Evolutionary conservation across 306 rosid genomes (phyloP), one percentile per base, ranked within the genome.

Genomic region (Quercus parvula): DNA sequence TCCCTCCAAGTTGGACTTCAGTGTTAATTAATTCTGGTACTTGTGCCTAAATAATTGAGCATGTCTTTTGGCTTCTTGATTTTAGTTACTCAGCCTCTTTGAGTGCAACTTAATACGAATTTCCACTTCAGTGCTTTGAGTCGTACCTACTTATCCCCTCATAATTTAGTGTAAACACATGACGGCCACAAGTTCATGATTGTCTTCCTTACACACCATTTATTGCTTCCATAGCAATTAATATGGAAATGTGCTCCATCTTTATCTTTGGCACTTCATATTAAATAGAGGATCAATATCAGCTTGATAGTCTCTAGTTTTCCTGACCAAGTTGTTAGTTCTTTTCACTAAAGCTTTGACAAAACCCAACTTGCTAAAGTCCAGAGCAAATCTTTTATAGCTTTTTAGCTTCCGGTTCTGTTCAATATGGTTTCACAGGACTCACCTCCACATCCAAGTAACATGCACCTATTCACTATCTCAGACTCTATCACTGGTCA

Each of bases 401-500:
- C 55, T 30, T 27, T 20, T 10, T 55, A 69, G 78, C 71, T 74
- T 71, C 35, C 33, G 38, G 22, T 70, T 51, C 76, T 70, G 46
- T 70, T 57, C 38, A 57, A 44, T 20, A 84, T 82, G 84, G 83
- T 80, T 55, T 82, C 82, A 59, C 87, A 73, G 35, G 85, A 83
- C 75, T 85, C 88, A 33, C 84, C 88, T 13, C 71, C 81, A 72
- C 81, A 83, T 69, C 85, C 79, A 70, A 81, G 69, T 35, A 83
- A 69, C 67, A 70, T 74, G 3, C 87, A 84, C 87, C 83, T 81
- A 24, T 81, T 85, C 84, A 82, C 84, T 8, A 76, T 88, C 87
- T 92, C 92, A 56, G 87, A 85, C 79, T 82, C 92, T 70, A 81
- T 92, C 18, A 78, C 87, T 28, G 77, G 79, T 31, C 93, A 87